Evolutionary conservation across 495 filamentous ascomycete species (phyloP), one percentile per base, ranked within the genome.

Genomic region (Bacidia rubella): DNA sequence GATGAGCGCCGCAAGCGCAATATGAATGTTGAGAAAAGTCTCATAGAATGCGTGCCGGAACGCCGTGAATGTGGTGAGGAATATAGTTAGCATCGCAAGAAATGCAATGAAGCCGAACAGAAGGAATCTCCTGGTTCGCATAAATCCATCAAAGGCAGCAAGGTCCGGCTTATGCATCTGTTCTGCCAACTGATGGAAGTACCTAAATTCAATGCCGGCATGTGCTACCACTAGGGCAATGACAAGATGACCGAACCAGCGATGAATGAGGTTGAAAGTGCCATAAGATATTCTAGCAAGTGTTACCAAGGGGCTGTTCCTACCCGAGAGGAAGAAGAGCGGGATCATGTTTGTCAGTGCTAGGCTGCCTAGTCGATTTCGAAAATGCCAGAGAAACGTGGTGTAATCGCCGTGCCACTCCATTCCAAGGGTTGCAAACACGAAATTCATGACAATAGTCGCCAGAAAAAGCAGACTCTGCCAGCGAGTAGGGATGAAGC

Each of bases 21-120:
- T 85, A 65, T 98, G 92, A 21, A 83, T 60, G 57, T 85, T 80
- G 52, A 97, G 72, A 69, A 97, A 98, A 0, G 83, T 86, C 67
- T 97, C 93, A 66, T 98, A 97, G 67, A 94, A 95, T 17, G 90
- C 90, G 65, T 95, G 90, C 32, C 92, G 80, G 41, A 98, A 59
- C 2, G 86, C 77, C 1, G 86, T 86, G 11, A 82, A 70, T 24
- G 89, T 83, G 44, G 77, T 74, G 2, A 73, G 15, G 21, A 76
- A 54, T 41, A 87, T 58, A 23, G 83, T 54, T 27, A 88, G 60
- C 53, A 89, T 67, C 12, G 75, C 76, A 15, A 78, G 61, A 10
- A 67, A 62, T 43, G 65, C 68, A 51, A 79, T 65, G 42, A 79
- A 61, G 4, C 77, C 77, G 45, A 65, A 77, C 11, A 70, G 61